These are phyloP conservation scores for Pleoardoris graminearum DNA, from an alignment of 2,329 filamentous ascomycete genomes.

Conservation along the genomic window DNA sequence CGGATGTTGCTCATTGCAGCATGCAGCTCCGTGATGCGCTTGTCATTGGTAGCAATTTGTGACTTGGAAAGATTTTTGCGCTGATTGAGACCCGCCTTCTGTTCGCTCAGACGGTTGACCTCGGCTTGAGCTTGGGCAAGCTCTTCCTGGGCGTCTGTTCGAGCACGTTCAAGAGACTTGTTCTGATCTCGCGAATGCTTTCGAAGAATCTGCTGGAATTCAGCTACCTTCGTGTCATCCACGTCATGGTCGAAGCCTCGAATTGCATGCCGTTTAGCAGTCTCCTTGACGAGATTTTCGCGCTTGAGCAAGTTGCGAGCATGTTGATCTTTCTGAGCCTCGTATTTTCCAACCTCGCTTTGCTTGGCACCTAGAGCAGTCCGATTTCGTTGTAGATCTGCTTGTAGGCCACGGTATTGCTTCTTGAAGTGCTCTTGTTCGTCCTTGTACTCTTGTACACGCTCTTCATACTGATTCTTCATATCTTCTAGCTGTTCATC, in stretches of 20 bases:
- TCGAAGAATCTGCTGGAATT: slow-evolving; percentile 77
- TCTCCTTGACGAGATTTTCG: slow-evolving; percentile 73
- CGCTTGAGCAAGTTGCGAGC: slow-evolving; percentile 77
- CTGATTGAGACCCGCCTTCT: slow-evolving; percentile 71
- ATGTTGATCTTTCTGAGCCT: slow-evolving; percentile 85
- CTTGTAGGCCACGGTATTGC: slow-evolving; percentile 67
- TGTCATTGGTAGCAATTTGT: slow-evolving; percentile 74
- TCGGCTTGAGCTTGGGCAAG: slow-evolving; percentile 70
- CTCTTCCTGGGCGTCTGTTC: slow-evolving; percentile 73
- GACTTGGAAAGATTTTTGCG: slow-evolving; percentile 74
- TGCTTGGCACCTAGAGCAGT: slow-evolving; percentile 51
- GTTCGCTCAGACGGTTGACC: slow-evolving; percentile 74
- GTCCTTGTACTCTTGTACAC: slow-evolving; percentile 66
- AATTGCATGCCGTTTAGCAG: slow-evolving; percentile 75
- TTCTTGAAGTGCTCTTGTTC: slow-evolving; percentile 66
- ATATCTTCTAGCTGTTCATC: slow-evolving; percentile 74
- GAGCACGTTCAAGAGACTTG: slow-evolving; percentile 72
- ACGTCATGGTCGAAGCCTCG: slow-evolving; percentile 82
- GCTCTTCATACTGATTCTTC: slow-evolving; percentile 76
- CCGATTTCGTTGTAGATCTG: slow-evolving; percentile 54
- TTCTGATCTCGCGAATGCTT: slow-evolving; percentile 79
- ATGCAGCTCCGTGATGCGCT: slow-evolving; percentile 68
- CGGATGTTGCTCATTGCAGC: slow-evolving; percentile 71
- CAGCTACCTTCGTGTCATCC: slow-evolving; percentile 70
- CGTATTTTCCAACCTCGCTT: slow-evolving; percentile 71